phyloP scores from a whole-genome alignment of 1,284 basidiomycete species.

The Ustilago esculenta region DNA sequence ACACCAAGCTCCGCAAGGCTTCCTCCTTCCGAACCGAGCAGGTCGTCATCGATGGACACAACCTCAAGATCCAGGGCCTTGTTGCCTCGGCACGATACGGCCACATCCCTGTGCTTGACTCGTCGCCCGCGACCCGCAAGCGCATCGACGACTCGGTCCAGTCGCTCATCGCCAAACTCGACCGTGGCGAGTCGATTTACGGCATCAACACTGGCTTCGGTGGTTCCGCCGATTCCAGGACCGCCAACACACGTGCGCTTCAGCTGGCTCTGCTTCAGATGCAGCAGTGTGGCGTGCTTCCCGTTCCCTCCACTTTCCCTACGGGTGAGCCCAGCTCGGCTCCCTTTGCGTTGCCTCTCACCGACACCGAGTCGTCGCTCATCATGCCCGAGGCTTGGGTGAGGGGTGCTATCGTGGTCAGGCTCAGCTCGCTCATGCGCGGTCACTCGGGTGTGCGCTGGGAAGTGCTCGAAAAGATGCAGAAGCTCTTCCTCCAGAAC shows the following conservation, averaged over 20 bases:
- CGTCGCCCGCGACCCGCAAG: conserved; percentile 36
- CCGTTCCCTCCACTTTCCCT: conserved; percentile 48
- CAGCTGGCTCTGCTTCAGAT: conserved; percentile 61
- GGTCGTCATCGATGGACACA: conserved; percentile 52
- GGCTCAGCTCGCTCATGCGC: conserved; percentile 77
- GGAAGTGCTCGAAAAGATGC: conserved; percentile 82
- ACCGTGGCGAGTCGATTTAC: conserved; percentile 57
- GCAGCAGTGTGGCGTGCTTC: conserved; percentile 60
- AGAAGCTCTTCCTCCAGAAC: conserved; percentile 74
- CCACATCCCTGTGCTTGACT: conserved; percentile 50
- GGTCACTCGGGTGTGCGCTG: conserved; percentile 86
- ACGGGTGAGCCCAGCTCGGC: conserved; percentile 48
- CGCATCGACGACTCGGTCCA: conserved; percentile 56
- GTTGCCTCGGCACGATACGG: conserved; percentile 53
- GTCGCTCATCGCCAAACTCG: conserved; percentile 49
- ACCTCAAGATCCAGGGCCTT: conserved; percentile 50
- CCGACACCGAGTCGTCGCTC: conserved; percentile 40
- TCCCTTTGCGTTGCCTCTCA: conserved; percentile 43
- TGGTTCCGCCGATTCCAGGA: conserved; percentile 58
- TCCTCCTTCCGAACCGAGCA: conserved; percentile 43
- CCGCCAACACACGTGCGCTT: conserved; percentile 53
- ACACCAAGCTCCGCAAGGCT: conserved; percentile 45
- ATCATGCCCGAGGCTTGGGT: conserved; percentile 81
- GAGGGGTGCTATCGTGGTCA: conserved; percentile 84
- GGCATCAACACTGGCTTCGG: conserved; percentile 61